Evolutionary conservation across 805 yeast species (phyloP).

Genomic region (Aciculoconidium aculeatum): DNA sequence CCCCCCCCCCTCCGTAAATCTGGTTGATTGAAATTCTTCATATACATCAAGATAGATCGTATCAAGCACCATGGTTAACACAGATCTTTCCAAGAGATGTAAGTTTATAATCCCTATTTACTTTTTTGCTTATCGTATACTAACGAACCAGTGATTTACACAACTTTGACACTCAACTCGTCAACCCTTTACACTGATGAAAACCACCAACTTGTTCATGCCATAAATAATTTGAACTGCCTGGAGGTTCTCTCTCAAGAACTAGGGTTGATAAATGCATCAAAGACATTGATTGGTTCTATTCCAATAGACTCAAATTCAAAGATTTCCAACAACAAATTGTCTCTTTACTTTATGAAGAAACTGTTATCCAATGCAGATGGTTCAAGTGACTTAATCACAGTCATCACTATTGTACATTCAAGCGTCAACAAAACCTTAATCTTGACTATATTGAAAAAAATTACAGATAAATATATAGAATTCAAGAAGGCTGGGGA

Average conservation of each 20-base stretch:
- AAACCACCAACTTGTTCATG: slow-evolving; percentile 37
- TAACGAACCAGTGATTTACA: slow-evolving; percentile 34
- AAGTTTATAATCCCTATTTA: slow-evolving; percentile 9
- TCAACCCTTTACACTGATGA: slow-evolving; percentile 57
- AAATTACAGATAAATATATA: slow-evolving; percentile 45
- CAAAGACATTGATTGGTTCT: slow-evolving; percentile 37
- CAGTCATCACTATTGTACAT: slow-evolving; percentile 45
- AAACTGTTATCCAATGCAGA: slow-evolving; percentile 33
- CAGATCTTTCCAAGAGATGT: slow-evolving; percentile 20
- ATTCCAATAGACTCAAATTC: slow-evolving; percentile 23
- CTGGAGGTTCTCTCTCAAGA: slow-evolving; percentile 51
- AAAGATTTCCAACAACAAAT: slow-evolving; percentile 21
- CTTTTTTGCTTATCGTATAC: slow-evolving; percentile 1
- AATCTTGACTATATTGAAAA: slow-evolving; percentile 43
- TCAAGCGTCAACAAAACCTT: slow-evolving; percentile 39
- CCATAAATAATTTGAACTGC: slow-evolving; percentile 42
- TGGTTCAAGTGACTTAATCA: slow-evolving; percentile 45
- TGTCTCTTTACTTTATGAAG: slow-evolving; percentile 45
- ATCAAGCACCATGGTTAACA: slow-evolving; percentile 10
- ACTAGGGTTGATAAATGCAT: slow-evolving; percentile 47
- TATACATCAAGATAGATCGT: no score
- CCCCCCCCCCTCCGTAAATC: no score
- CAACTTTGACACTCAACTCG: slow-evolving; percentile 48
- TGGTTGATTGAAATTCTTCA: no score
- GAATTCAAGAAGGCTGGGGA: slow-evolving; percentile 25